A percentile compares a stretch with the other conserved stretches of the same genome.
Evolutionary conservation across 2,329 filamentous ascomycete genomes (phyloP).

Genomic region (Diplocarpon mali): DNA sequence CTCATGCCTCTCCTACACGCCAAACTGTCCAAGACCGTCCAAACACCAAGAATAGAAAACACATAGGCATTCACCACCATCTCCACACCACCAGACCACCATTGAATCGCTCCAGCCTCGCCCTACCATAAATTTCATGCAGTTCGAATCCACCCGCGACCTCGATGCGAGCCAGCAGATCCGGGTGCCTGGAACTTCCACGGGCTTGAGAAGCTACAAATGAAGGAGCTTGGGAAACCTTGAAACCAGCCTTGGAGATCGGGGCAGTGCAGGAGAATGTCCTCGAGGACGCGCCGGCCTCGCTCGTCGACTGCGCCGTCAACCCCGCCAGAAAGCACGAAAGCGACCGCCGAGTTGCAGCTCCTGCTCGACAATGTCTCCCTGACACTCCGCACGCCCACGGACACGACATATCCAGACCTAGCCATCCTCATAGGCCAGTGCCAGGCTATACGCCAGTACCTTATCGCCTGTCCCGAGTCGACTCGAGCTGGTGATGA

Average conservation of each 20-base stretch:
- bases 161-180: constrained; percentile 15
- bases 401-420: constrained; percentile 23
- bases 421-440: constrained; percentile 26
- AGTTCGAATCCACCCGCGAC: not conserved
- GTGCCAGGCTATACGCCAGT: constrained; percentile 23
- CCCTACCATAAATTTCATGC: too few species aligned
- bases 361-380: constrained; percentile 37
- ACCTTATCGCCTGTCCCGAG: constrained; percentile 32
- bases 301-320: constrained; percentile 55
- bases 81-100: not conserved
- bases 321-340: constrained; percentile 41
- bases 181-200: constrained; percentile 16
- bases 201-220: constrained; percentile 15
- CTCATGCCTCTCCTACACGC: constrained; percentile 1
- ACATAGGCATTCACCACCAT: not conserved
- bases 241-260: constrained; percentile 18
- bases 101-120: too few species aligned
- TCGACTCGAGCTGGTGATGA: constrained; percentile 56
- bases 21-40: constrained; percentile 1
- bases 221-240: constrained; percentile 17
- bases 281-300: constrained; percentile 43
- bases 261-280: constrained; percentile 35
- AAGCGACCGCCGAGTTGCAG: constrained; percentile 49
- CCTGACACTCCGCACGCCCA: constrained; percentile 25
- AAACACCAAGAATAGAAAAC: constrained; percentile 1